These are phyloP conservation scores for Suhomyces kunorum DNA, from an alignment of 1,139 yeast genomes.

Conservation along the genomic window DNA sequence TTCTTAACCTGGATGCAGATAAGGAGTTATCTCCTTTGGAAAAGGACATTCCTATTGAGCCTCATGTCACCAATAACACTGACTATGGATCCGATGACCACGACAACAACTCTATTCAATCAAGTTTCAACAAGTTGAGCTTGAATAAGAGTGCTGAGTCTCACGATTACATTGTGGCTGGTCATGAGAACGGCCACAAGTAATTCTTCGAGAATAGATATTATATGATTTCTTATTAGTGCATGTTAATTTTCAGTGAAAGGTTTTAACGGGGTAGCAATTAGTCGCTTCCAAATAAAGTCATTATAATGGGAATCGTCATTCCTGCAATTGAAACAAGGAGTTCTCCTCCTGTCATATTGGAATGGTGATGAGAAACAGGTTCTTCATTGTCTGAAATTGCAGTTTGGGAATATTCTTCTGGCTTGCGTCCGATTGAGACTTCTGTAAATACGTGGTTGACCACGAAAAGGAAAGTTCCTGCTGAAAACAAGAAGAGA, in stretches of 20 bases:
- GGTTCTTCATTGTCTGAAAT: constrained; percentile 10
- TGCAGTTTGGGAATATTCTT: constrained; percentile 8
- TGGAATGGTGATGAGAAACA: constrained; percentile 6
- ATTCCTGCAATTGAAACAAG: constrained; percentile 22
- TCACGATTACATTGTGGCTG: constrained; percentile 1
- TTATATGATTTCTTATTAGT: not conserved
- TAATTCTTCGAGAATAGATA: not conserved
- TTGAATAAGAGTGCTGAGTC: constrained; percentile 2
- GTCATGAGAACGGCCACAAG: not conserved
- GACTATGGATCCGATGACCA: not conserved
- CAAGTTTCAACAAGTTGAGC: constrained; percentile 6
- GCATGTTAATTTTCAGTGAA: too few species aligned
- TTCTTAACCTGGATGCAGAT: too few species aligned
- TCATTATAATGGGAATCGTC: constrained; percentile 22
- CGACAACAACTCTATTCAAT: constrained; percentile 5
- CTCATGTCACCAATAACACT: too few species aligned
- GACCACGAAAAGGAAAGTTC: constrained; percentile 72
- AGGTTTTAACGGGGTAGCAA: too few species aligned
- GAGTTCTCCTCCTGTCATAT: constrained; percentile 17
- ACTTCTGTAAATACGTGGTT: constrained; percentile 57
- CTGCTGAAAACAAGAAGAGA: constrained; percentile 63
- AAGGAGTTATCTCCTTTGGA: too few species aligned
- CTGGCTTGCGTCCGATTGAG: constrained; percentile 11
- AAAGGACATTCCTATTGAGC: not conserved
- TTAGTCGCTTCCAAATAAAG: constrained; percentile 17